Evolutionary conservation across 495 filamentous ascomycete species (phyloP).

Genomic region (Penicillium chermesinum): DNA sequence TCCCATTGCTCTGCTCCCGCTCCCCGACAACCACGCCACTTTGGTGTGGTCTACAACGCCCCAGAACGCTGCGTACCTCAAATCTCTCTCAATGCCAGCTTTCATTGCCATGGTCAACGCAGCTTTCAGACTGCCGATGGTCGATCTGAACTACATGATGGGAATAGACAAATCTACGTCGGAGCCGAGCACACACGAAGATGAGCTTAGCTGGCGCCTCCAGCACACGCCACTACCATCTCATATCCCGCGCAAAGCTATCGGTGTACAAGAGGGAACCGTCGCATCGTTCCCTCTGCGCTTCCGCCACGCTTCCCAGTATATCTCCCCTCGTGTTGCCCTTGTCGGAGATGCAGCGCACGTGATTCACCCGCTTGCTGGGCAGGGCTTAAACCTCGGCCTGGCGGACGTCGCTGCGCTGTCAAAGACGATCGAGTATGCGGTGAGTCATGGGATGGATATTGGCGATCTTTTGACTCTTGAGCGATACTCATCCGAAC

Average conservation of each 20-base stretch:
- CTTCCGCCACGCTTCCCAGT: slow-evolving; percentile 86
- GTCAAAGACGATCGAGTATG: slow-evolving; percentile 64
- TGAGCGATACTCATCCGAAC: slow-evolving; percentile 70
- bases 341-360: slow-evolving; percentile 93
- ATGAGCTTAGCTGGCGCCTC: slow-evolving; percentile 77
- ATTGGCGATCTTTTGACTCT: slow-evolving; percentile 69
- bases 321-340: slow-evolving; percentile 81
- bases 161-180: slow-evolving; percentile 43
- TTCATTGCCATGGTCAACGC: slow-evolving; percentile 90
- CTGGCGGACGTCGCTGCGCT: slow-evolving; percentile 80
- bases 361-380: slow-evolving; percentile 88
- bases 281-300: slow-evolving; percentile 86
- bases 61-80: slow-evolving; percentile 70
- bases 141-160: slow-evolving; percentile 78
- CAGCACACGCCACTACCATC: slow-evolving; percentile 55
- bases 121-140: slow-evolving; percentile 75
- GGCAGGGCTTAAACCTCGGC: slow-evolving; percentile 92
- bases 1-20: slow-evolving; percentile 82
- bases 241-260: slow-evolving; percentile 53
- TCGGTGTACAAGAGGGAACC: slow-evolving; percentile 69
- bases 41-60: slow-evolving; percentile 93
- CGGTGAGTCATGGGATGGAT: slow-evolving; percentile 78
- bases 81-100: slow-evolving; percentile 61
- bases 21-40: slow-evolving; percentile 75
- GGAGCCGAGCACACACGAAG: slow-evolving; percentile 44